Conservation (phyloP, 768 basidiomycete genomes). For the Leccinum rimulosum region DNA sequence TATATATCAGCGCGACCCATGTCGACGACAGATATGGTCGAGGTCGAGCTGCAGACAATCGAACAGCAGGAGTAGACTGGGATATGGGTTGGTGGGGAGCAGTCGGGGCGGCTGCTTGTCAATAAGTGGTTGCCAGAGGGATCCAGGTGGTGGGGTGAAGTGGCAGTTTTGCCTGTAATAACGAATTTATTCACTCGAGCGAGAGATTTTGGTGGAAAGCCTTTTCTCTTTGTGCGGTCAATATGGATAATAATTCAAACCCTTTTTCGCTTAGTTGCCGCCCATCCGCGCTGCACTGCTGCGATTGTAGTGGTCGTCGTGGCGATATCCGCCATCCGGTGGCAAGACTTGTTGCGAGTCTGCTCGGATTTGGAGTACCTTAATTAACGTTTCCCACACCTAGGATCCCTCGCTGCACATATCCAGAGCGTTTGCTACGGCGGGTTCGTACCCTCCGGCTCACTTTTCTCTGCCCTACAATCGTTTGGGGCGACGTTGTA, state of each 20-base stretch:
- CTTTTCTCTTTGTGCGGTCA: not conserved
- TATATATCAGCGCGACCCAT: not conserved
- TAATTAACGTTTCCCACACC: not conserved
- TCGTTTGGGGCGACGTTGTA: conserved; percentile 1
- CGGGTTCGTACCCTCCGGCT: not conserved
- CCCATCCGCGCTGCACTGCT: not conserved
- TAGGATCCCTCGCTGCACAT: conserved; percentile 5
- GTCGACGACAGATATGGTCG: not conserved
- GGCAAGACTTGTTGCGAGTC: rapidly evolving
- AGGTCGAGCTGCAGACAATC: conserved; percentile 2
- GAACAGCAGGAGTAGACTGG: not conserved
- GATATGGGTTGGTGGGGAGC: not conserved
- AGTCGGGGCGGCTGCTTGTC: too few relatives aligned
- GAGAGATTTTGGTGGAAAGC: too few relatives aligned
- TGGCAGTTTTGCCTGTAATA: too few relatives aligned
- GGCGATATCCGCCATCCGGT: not conserved
- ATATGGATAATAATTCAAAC: not conserved
- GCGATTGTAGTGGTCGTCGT: not conserved
- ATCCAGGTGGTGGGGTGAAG: too few relatives aligned
- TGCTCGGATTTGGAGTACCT: not conserved
- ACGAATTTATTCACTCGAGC: too few relatives aligned
- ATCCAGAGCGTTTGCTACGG: not conserved
- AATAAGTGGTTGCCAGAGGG: too few relatives aligned
- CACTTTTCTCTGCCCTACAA: conserved; percentile 5
- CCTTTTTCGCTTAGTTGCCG: not conserved